A percentile compares a stretch with the other conserved stretches of the same genome.
phyloP scores from a whole-genome alignment of 1,139 yeast species.

The Nakaseomyces sp. region DNA sequence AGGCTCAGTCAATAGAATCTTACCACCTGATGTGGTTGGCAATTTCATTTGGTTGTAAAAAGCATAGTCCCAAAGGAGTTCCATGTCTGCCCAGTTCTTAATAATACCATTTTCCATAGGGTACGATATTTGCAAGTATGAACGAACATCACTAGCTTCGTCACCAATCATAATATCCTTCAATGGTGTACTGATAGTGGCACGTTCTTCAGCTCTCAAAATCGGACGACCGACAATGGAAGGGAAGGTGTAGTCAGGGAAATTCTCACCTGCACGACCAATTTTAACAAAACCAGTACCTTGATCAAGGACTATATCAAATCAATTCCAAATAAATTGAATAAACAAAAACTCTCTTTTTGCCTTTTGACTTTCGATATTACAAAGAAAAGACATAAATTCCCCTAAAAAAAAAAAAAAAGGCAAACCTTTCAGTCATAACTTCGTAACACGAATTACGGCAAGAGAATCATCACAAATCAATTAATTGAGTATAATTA shows the following conservation, averaged over 20 bases:
- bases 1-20: constrained; percentile 87
- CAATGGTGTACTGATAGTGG: constrained; percentile 41
- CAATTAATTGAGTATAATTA: too few relatives aligned
- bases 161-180: constrained; percentile 97
- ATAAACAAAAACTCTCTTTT: neutral
- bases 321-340: neutral
- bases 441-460: too few relatives aligned
- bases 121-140: constrained; percentile 81
- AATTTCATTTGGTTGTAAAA: constrained; percentile 84
- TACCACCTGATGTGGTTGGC: constrained; percentile 63
- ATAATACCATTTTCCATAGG: constrained; percentile 99
- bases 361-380: too few relatives aligned
- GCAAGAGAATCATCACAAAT: too few relatives aligned
- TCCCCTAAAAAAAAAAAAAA: too few relatives aligned
- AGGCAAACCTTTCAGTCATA: too few relatives aligned
- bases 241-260: constrained; percentile 97
- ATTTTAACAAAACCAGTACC: constrained; percentile 97
- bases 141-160: constrained; percentile 86
- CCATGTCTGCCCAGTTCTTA: constrained; percentile 98
- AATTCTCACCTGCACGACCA: constrained; percentile 94
- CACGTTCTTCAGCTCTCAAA: constrained; percentile 90
- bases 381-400: too few relatives aligned
- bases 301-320: constrained; percentile 79
- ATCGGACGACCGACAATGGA: constrained; percentile 98
- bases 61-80: constrained; percentile 95